phyloP scores from a whole-genome alignment of 331 rosid species.

The Phaseolus coccineus region DNA sequence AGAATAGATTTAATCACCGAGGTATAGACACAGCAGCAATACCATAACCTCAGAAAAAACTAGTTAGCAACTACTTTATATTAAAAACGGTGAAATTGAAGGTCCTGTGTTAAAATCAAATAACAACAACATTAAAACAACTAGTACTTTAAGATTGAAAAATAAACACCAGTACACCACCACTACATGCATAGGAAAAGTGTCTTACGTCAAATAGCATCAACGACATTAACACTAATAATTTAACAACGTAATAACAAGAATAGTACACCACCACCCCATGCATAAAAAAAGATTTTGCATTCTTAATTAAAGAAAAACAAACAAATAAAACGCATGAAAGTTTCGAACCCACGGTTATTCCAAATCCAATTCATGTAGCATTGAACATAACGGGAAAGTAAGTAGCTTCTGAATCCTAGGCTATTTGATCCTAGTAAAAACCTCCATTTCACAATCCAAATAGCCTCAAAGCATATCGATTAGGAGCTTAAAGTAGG shows the following conservation, averaged over 20 bases:
- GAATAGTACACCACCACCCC: background rate
- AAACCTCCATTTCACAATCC: constrained; percentile 19
- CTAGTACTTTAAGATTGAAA: background rate
- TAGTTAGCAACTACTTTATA: background rate
- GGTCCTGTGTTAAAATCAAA: background rate
- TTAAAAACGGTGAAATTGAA: background rate
- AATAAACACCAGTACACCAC: background rate
- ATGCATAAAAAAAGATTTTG: background rate
- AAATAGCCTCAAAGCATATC: background rate
- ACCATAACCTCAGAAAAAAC: background rate
- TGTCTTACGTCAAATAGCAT: background rate
- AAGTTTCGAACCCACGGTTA: constrained; percentile 2
- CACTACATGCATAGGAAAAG: background rate
- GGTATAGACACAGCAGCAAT: background rate
- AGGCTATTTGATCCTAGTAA: constrained; percentile 1
- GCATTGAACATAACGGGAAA: constrained; percentile 24
- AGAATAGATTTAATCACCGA: background rate
- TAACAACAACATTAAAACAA: background rate
- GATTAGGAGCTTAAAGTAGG: constrained; percentile 8
- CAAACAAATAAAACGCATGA: constrained; percentile 17
- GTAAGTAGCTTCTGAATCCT: background rate
- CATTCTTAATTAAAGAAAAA: background rate
- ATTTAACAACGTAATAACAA: too few species aligned
- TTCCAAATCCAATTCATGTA: constrained; percentile 1
- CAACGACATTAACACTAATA: background rate